phyloP scores from a whole-genome alignment of 495 filamentous ascomycete species.

The Cercophora sp. region DNA sequence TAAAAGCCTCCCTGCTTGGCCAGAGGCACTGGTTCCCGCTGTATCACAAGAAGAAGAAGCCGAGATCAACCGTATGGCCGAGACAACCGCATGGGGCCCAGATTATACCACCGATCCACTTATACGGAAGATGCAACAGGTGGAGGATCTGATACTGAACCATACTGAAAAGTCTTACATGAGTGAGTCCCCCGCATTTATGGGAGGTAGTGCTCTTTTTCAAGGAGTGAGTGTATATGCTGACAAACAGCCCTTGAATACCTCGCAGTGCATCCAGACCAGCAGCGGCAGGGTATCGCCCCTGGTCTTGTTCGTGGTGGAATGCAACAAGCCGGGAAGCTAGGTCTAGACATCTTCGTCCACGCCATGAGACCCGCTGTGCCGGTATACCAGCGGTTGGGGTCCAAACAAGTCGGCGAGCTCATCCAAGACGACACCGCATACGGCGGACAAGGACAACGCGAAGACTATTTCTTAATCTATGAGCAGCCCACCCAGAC shows the following conservation, averaged over 20 bases:
- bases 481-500: too few relatives aligned
- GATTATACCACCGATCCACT: conserved; percentile 6
- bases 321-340: conserved; percentile 26
- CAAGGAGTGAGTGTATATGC: too few relatives aligned
- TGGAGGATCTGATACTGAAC: conserved; percentile 12
- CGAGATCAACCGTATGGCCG: conserved; percentile 18
- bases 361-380: conserved; percentile 23
- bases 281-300: conserved; percentile 28
- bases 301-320: conserved; percentile 26
- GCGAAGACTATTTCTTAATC: too few relatives aligned
- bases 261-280: conserved; percentile 33
- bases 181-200: conserved; percentile 11
- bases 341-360: conserved; percentile 26
- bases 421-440: conserved; percentile 30
- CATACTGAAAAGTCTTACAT: conserved; percentile 19
- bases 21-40: conserved; percentile 9
- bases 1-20: not conserved
- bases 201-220: too few relatives aligned
- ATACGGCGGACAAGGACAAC: conserved; percentile 24
- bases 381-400: conserved; percentile 27
- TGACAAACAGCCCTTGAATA: conserved; percentile 23
- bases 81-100: conserved; percentile 12
- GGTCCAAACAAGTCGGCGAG: conserved; percentile 23
- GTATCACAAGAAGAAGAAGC: conserved; percentile 19
- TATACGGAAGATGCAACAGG: not conserved